phyloP scores from a whole-genome alignment of 805 yeast genomes.

The Spathaspora gorwiae region DNA sequence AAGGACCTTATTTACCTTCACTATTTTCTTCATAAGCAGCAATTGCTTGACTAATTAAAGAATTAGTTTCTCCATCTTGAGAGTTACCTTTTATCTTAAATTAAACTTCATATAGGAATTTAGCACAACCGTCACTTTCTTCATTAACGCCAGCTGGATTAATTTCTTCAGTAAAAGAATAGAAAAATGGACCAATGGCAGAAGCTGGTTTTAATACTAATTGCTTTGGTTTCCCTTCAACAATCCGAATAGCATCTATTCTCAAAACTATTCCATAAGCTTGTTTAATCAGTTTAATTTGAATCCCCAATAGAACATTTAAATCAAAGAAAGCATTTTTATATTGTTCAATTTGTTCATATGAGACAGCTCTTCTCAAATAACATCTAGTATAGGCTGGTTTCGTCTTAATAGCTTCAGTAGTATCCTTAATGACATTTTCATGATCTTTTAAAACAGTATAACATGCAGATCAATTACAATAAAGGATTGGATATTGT shows the following conservation, averaged over 20 bases:
- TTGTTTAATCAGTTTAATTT: constrained; percentile 70
- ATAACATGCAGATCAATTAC: constrained; percentile 95
- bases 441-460: constrained; percentile 75
- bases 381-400: constrained; percentile 91
- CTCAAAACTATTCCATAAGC: constrained; percentile 83
- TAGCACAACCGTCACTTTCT: constrained; percentile 57
- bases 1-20: constrained; percentile 29
- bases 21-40: constrained; percentile 36
- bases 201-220: constrained; percentile 75
- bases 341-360: constrained; percentile 73
- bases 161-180: constrained; percentile 67
- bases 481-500: constrained; percentile 82
- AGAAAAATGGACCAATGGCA: constrained; percentile 79
- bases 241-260: constrained; percentile 70
- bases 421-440: constrained; percentile 82
- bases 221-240: constrained; percentile 53
- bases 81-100: constrained; percentile 48
- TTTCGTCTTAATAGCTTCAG: constrained; percentile 77
- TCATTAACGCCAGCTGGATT: constrained; percentile 46
- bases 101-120: constrained; percentile 61
- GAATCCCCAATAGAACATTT: constrained; percentile 83
- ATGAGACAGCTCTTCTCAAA: constrained; percentile 88
- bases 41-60: constrained; percentile 55
- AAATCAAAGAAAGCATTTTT: constrained; percentile 87
- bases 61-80: constrained; percentile 55